Evolutionary conservation across 2,329 filamentous ascomycete species (phyloP).

Genomic region (Pestalotiopsis fici): DNA sequence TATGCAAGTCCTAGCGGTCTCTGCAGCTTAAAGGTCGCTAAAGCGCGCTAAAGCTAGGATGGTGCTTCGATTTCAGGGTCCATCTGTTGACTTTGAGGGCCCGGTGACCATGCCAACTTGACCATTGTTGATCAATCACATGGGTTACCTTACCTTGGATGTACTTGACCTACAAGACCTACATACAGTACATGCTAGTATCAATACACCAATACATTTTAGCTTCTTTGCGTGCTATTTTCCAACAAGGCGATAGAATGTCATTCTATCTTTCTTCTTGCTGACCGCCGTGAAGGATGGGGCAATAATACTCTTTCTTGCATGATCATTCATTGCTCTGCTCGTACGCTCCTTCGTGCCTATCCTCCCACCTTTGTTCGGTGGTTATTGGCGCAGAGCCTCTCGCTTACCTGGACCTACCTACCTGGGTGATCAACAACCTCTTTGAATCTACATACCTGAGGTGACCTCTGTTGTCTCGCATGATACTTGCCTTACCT

Average conservation of each 20-base stretch:
- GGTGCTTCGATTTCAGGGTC: background rate
- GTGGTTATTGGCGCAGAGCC: background rate
- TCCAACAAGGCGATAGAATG: background rate
- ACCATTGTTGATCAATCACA: background rate
- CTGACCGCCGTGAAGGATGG: background rate
- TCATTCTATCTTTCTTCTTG: background rate
- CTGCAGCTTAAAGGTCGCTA: background rate
- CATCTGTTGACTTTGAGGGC: background rate
- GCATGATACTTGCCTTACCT: too few relatives aligned
- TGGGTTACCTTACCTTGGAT: background rate
- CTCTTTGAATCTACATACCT: background rate
- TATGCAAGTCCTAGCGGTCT: background rate
- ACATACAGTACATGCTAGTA: background rate
- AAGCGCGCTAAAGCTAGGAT: background rate
- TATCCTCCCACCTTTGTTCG: background rate
- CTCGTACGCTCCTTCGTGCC: background rate
- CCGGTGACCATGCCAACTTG: background rate
- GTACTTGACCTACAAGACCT: too few relatives aligned
- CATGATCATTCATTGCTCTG: background rate
- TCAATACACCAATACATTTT: background rate
- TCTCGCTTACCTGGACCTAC: background rate
- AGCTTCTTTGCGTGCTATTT: background rate
- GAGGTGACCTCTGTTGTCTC: too few relatives aligned
- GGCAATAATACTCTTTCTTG: background rate
- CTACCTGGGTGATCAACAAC: background rate